These are phyloP conservation scores for Tardiomyces depauwii DNA, from an alignment of 1,139 yeast genomes.

Conservation along the genomic window DNA sequence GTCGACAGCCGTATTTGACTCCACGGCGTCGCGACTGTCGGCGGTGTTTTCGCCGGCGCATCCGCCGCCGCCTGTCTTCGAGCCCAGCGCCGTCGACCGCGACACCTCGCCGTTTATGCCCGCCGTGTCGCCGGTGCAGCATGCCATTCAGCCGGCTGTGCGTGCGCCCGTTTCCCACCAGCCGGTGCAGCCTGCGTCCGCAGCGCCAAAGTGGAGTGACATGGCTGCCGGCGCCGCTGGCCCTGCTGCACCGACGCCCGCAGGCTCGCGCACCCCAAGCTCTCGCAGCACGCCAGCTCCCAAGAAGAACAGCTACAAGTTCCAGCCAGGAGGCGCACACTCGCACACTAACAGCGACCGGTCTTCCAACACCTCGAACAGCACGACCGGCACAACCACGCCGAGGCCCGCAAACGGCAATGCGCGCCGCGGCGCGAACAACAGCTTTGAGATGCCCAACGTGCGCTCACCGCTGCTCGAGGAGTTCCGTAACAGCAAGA, in stretches of 20 bases:
- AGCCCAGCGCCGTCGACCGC: too few relatives aligned
- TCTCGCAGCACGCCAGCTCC: neutral
- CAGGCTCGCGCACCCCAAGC: neutral
- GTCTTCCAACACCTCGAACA: too few relatives aligned
- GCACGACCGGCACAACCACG: too few relatives aligned
- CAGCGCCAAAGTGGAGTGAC: neutral
- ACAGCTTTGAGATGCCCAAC: neutral
- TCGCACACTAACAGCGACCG: too few relatives aligned
- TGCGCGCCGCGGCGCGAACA: conserved; percentile 5
- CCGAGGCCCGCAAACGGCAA: neutral
- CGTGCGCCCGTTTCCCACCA: too few relatives aligned
- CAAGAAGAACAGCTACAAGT: neutral
- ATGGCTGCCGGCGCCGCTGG: neutral
- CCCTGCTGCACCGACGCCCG: too few relatives aligned
- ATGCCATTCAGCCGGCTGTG: too few relatives aligned
- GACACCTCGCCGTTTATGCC: too few relatives aligned
- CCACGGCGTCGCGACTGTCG: neutral
- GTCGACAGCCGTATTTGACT: neutral
- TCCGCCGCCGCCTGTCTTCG: too few relatives aligned
- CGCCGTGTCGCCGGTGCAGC: too few relatives aligned
- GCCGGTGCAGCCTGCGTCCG: neutral
- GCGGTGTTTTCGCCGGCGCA: neutral
- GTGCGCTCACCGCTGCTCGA: conserved; percentile 50
- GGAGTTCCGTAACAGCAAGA: conserved; percentile 66
- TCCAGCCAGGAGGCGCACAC: neutral